Evolutionary conservation across 768 basidiomycete genomes (phyloP).

Genomic region (Cyclocybe cylindracea): DNA sequence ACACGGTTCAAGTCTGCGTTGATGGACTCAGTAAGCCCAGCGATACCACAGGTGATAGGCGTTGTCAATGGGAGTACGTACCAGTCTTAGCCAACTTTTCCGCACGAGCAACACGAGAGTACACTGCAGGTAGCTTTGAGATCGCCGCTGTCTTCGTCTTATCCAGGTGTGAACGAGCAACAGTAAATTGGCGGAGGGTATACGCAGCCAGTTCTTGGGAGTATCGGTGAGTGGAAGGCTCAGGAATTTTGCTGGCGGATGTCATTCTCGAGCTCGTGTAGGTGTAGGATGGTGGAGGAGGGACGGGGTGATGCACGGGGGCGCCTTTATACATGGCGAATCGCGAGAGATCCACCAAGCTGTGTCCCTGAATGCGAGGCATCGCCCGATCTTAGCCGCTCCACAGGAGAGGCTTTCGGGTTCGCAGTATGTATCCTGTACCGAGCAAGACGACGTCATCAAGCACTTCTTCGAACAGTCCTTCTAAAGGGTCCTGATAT

Average conservation of each 20-base stretch:
- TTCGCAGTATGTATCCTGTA: too few species aligned
- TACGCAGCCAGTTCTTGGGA: conserved; percentile 50
- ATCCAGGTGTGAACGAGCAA: conserved; percentile 35
- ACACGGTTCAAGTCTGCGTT: conserved; percentile 1
- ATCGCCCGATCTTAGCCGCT: too few species aligned
- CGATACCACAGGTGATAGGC: not conserved
- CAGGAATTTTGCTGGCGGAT: not conserved
- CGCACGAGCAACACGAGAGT: conserved; percentile 27
- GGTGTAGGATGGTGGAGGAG: too few species aligned
- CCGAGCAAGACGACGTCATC: conserved; percentile 9
- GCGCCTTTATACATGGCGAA: too few species aligned
- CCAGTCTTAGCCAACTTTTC: conserved; percentile 14
- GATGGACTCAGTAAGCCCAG: not conserved
- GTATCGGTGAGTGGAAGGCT: conserved; percentile 32
- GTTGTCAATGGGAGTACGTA: conserved; percentile 1
- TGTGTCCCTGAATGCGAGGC: too few species aligned
- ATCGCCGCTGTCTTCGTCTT: conserved; percentile 30
- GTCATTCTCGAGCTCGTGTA: too few species aligned
- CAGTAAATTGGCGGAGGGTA: conserved; percentile 46
- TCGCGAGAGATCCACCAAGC: too few species aligned
- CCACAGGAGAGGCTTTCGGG: too few species aligned
- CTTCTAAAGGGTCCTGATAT: not conserved
- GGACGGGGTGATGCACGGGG: too few species aligned
- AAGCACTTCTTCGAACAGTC: not conserved
- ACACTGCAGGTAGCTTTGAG: conserved; percentile 37